Evolutionary conservation across 768 basidiomycete genomes (phyloP), one percentile per base, ranked within the genome.

Genomic region (Hypholoma sublateritium): DNA sequence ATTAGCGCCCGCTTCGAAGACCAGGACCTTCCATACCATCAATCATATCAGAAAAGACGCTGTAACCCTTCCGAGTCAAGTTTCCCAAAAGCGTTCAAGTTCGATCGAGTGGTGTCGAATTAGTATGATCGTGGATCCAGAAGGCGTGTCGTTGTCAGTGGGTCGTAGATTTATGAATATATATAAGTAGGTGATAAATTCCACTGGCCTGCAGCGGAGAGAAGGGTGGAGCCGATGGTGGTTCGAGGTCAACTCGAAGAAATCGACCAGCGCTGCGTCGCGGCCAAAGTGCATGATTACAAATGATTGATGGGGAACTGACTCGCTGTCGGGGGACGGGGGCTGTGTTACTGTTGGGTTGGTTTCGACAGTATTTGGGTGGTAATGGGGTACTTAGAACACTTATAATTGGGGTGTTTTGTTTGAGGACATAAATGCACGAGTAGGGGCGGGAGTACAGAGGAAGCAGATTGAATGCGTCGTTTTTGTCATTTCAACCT

Each of bases 191-290:
- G 52, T 56, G 28, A 32, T 7, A 32, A 22, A 45, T 55, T 64
- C 66, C 68, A 68, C 67, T 70, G 69, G 50, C 67, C 69, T 65
- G 69, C 68, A 70, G 68, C 69, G 65, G 65, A 69, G 61, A 56
- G 45, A 50, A 54, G 45, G 55, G 53, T 41, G 52, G 51, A 17
- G 65, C 51, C 41, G 61, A 50, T 68, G 58, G 57, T 53, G 59
- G 62, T 65, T 50, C 46, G 64, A 65, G 64, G 58, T 65, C 66
- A 67, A 67, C 65, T 64, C 65, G 53, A 62, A 22, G 56, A 50
- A 51, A 28, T 19, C 28, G 28, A 34, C 21, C 13, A 36, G 35
- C 25, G 37, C 46, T 19, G 24, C 47, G 53, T 53, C 35, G 50
- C 45, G 19, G 24, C 53, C 4, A 36, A 42, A 36, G 46, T 12